Conservation (phyloP, 2,329 filamentous ascomycete genomes). For the Exophiala oligosperma region DNA sequence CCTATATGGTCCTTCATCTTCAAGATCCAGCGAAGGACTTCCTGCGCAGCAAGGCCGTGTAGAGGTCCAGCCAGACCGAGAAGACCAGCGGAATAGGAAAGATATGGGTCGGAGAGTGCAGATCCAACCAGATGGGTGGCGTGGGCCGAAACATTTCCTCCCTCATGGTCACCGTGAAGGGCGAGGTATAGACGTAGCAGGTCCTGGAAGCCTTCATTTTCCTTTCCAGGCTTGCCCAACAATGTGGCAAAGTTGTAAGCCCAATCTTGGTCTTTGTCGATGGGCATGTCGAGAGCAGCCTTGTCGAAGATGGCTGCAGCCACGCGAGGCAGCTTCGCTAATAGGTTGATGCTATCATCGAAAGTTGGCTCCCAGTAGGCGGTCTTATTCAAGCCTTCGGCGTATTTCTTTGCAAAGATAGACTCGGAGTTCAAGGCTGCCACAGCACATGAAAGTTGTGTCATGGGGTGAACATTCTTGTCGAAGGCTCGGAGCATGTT, state of each 20-base stretch:
- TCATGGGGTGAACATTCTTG: constrained; percentile 93
- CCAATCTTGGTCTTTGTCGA: constrained; percentile 90
- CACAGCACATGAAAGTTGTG: constrained; percentile 92
- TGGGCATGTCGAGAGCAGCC: constrained; percentile 70
- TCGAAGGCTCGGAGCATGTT: constrained; percentile 91
- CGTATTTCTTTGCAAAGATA: constrained; percentile 90
- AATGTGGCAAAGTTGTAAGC: constrained; percentile 98
- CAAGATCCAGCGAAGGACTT: constrained; percentile 93
- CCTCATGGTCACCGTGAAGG: constrained; percentile 96
- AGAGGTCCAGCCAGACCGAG: constrained; percentile 93
- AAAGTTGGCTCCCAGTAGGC: constrained; percentile 99
- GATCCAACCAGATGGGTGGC: constrained; percentile 93
- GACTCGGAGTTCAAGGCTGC: constrained; percentile 95
- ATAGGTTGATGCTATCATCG: constrained; percentile 87
- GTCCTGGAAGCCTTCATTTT: constrained; percentile 94
- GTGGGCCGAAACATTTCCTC: constrained; percentile 95
- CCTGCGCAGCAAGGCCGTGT: constrained; percentile 91
- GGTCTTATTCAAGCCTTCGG: constrained; percentile 85
- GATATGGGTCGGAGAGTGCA: constrained; percentile 89
- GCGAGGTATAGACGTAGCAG: constrained; percentile 91
- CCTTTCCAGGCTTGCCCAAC: constrained; percentile 82
- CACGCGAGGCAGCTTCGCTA: constrained; percentile 95
- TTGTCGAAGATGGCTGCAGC: constrained; percentile 96
- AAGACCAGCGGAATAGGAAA: constrained; percentile 93
- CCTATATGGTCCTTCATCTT: constrained; percentile 93